Evolutionary conservation across 345 rosid genomes (phyloP).

Genomic region (Citrus mangshanensis): DNA sequence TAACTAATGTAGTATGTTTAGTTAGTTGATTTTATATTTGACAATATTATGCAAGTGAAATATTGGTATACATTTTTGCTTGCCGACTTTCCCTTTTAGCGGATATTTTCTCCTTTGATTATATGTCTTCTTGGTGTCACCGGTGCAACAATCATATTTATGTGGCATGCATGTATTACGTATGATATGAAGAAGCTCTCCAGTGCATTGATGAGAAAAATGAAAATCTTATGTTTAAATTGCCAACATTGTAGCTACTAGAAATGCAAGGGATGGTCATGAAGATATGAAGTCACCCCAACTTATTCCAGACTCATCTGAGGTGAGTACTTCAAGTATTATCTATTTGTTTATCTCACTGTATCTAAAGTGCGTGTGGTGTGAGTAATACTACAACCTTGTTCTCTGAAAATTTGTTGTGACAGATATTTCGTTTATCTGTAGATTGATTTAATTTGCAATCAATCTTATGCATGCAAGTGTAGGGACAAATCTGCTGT

Average conservation of each 20-base stretch:
- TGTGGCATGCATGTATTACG: not conserved
- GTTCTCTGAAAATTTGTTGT: not conserved
- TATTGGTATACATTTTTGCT: not conserved
- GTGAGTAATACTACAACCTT: not conserved
- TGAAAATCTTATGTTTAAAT: not conserved
- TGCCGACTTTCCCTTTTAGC: not conserved
- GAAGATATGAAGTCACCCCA: conserved; percentile 40
- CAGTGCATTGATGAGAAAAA: not conserved
- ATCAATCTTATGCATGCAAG: not conserved
- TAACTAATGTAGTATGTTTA: not conserved
- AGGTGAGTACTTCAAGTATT: conserved; percentile 35
- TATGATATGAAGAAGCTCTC: not conserved
- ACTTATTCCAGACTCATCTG: conserved; percentile 51
- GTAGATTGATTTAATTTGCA: not conserved
- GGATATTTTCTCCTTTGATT: not conserved
- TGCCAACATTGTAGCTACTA: conserved; percentile 22
- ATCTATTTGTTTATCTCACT: not conserved
- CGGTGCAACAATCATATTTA: not conserved
- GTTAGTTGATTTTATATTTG: not conserved
- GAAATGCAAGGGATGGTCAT: conserved; percentile 21
- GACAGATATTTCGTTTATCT: not conserved
- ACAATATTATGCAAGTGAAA: not conserved
- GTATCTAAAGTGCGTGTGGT: not conserved
- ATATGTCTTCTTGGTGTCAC: not conserved
- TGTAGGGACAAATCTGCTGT: not conserved